Base-by-base conservation (phyloP, 2,329 filamentous ascomycete genomes). In the Nigrospora osmanthi region DNA sequence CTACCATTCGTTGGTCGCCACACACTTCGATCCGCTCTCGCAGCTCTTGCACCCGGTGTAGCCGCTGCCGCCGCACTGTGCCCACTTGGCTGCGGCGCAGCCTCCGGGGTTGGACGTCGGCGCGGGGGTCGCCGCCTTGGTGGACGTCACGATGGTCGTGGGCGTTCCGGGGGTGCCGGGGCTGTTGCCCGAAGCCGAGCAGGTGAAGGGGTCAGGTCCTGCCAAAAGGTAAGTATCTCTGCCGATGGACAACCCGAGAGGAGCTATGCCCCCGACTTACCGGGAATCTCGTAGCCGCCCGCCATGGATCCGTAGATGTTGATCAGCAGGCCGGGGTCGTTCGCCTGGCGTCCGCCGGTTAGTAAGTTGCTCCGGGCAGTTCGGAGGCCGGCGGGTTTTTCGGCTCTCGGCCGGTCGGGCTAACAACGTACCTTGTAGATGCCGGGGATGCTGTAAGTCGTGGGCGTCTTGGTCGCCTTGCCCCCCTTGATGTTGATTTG, bases 401-500 rank as follows among this genome's bases (percentile, higher is more conserved):
- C 23, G 23, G 23, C 23, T 4, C n/a, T 28, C 23, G 23, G 23
- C 5, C 23, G 5, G 23, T 28, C 23, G 7, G 23, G 23, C 37
- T 6, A 6, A 23, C n/a, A 38, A 43, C 52, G 47, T 45, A 60
- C 62, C 49, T 64, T 64, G 44, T 64, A 64, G 35, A 60, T 58
- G 5, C 64, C 65, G 2, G 65, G 65, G 34, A 68, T 66, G 45
- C 58, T 63, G 30, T 60, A 56, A 0, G 62, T 66, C 33, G 54
- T 51, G 4, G 63, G 62, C 15, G 49, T 56, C 19, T 57, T 55
- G 0, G 49, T 53, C 0, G 52, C 62, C 5, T 54, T 58, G 11
- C 63, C 61, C 4, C 64, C 63, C 2, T 55, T 62, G 19, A 67
- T 51, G 23, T 63, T 60, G 45, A 67, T 58, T 46, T 67, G 64